These are phyloP conservation scores for Paecilomyces niveus DNA, from an alignment of 2,329 filamentous ascomycete species.

Conservation along the genomic window DNA sequence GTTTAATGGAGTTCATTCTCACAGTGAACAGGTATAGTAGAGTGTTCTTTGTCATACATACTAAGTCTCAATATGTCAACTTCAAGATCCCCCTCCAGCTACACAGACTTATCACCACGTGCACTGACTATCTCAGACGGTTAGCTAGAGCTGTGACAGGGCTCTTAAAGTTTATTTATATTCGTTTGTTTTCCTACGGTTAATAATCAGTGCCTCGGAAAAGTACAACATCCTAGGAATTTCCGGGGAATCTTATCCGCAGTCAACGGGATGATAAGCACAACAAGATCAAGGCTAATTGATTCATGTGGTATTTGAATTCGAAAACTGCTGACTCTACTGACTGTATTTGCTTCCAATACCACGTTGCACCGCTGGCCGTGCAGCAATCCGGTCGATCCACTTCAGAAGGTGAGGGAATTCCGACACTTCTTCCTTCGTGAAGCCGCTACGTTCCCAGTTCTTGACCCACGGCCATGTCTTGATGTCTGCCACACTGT, in stretches of 20 bases:
- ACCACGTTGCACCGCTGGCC: constrained; percentile 43
- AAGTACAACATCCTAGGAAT: neutral
- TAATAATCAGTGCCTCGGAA: neutral
- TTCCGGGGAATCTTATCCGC: neutral
- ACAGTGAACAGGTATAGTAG: too few species aligned
- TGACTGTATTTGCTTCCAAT: constrained; percentile 32
- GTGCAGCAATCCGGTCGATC: constrained; percentile 45
- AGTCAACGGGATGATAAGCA: neutral
- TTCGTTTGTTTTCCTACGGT: neutral
- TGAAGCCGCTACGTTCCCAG: constrained; percentile 39
- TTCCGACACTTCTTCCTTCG: constrained; percentile 38
- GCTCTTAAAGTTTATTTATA: too few species aligned
- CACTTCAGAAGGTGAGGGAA: constrained; percentile 49
- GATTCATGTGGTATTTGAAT: neutral
- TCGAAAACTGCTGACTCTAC: constrained; percentile 3
- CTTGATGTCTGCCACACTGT: constrained; percentile 47
- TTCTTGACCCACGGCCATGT: constrained; percentile 46
- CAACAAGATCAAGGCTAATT: neutral
- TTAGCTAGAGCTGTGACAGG: too few species aligned
- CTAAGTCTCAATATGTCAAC: too few species aligned
- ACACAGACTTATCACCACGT: too few species aligned
- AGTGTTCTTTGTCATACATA: too few species aligned
- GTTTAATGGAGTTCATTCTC: too few species aligned
- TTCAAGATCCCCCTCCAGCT: too few species aligned
- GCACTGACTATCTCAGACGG: too few species aligned